Percentiles rank a stretch among this genome's conserved stretches.
Conservation (phyloP, 202 grass and related monocot species). For the Zoysia matrella region DNA sequence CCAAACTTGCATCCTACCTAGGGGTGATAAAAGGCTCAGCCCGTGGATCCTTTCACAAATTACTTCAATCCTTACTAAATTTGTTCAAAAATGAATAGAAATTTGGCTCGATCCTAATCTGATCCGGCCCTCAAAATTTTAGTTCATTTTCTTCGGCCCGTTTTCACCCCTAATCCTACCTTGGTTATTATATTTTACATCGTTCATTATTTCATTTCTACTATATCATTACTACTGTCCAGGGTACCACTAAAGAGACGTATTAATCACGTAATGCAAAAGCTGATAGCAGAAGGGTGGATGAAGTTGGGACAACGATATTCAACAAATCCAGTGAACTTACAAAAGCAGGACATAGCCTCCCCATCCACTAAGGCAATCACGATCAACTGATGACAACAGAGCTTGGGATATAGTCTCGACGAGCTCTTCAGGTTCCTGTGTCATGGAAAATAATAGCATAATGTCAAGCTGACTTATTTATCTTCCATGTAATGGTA, state of each 20-base stretch:
- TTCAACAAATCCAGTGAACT: no score
- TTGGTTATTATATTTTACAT: neutral
- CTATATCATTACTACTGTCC: neutral
- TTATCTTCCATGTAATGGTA: neutral
- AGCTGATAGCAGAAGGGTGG: neutral
- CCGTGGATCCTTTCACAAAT: no score
- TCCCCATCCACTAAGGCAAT: no score
- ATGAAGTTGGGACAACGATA: neutral
- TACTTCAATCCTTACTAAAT: no score
- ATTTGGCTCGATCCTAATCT: no score
- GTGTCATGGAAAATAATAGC: slow-evolving; percentile 37
- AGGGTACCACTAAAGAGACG: neutral
- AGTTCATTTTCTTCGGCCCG: no score
- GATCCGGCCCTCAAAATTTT: no score
- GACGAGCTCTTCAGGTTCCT: slow-evolving; percentile 83
- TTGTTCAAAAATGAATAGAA: no score
- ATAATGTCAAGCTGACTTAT: neutral
- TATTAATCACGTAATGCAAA: neutral
- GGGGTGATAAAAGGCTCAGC: no score
- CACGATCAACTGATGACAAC: slow-evolving; percentile 29
- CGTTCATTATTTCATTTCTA: neutral
- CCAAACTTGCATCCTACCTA: neutral
- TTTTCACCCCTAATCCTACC: neutral
- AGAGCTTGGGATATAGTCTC: slow-evolving; percentile 82
- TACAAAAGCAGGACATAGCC: no score